Conservation (phyloP, 176 grass and related monocot genomes). For the Hsuehochloa calcarea region DNA sequence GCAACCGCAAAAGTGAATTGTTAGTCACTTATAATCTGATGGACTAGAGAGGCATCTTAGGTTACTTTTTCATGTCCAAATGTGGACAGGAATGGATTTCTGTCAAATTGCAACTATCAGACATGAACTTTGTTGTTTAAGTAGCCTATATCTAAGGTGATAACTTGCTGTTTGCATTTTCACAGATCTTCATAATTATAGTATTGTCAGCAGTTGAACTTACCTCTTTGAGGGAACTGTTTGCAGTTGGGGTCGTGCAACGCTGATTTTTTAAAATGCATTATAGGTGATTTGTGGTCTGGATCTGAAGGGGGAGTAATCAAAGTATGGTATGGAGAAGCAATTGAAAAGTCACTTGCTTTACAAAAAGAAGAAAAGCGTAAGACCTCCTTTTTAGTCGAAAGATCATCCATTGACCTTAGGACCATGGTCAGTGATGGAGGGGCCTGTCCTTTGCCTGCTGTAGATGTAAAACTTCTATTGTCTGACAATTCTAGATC, state of each 20-base stretch:
- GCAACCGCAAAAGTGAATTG: background rate
- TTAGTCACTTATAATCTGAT: background rate
- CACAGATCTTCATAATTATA: background rate
- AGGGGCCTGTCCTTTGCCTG: slow-evolving; percentile 64
- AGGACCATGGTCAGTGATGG: slow-evolving; percentile 68
- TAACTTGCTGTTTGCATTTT: slow-evolving; percentile 4
- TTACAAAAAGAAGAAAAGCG: slow-evolving; percentile 66
- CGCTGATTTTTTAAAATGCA: slow-evolving; percentile 27
- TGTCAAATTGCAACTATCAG: background rate
- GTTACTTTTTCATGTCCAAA: background rate
- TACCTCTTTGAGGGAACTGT: background rate
- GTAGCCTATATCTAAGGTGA: background rate
- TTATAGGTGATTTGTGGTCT: slow-evolving; percentile 80
- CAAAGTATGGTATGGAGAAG: slow-evolving; percentile 75
- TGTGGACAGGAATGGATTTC: background rate
- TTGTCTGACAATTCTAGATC: slow-evolving; percentile 88
- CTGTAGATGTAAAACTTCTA: slow-evolving; percentile 80
- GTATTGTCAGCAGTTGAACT: slow-evolving; percentile 5
- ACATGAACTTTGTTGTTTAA: background rate
- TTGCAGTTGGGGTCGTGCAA: background rate
- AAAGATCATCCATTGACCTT: slow-evolving; percentile 82
- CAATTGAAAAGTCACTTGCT: slow-evolving; percentile 64
- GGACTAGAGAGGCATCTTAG: background rate
- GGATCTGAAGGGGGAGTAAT: slow-evolving; percentile 79
- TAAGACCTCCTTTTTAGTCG: slow-evolving; percentile 67